Percentiles rank a stretch among this genome's conserved stretches.
phyloP scores from a whole-genome alignment of 176 grass and related monocot species.

The maize (Zea mays) region DNA sequence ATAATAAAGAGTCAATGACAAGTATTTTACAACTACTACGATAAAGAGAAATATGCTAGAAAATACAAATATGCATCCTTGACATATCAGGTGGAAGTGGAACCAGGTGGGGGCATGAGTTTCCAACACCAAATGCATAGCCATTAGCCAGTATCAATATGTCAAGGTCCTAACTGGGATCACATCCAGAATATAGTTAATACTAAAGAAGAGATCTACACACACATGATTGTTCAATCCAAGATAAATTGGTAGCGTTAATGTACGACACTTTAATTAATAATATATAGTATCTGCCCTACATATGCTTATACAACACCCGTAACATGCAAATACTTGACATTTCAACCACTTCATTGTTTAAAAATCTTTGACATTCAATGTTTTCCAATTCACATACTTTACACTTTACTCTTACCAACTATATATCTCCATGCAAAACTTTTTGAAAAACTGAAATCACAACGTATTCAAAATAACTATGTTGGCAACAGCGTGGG shows the following conservation, averaged over 20 bases:
- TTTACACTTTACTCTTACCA: background rate
- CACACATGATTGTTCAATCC: background rate
- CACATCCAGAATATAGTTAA: background rate
- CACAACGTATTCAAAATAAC: background rate
- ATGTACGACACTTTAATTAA: background rate
- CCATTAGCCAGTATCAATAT: background rate
- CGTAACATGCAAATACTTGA: background rate
- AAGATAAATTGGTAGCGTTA: background rate
- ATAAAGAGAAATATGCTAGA: background rate
- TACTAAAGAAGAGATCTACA: background rate
- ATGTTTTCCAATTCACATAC: background rate
- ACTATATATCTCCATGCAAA: background rate
- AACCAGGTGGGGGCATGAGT: constrained; percentile 7
- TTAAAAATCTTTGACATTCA: background rate
- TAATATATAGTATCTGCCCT: background rate
- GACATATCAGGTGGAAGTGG: background rate
- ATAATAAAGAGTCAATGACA: background rate
- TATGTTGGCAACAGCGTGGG: background rate
- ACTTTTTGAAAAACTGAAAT: background rate
- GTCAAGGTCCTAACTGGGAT: background rate
- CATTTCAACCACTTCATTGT: background rate
- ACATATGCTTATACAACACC: background rate
- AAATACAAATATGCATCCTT: background rate
- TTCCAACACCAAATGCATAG: constrained; percentile 18
- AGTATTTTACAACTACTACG: background rate